Evolutionary conservation across 2,329 filamentous ascomycete genomes (phyloP).

Genomic region (Teratosphaeria pseudoeucalypti): DNA sequence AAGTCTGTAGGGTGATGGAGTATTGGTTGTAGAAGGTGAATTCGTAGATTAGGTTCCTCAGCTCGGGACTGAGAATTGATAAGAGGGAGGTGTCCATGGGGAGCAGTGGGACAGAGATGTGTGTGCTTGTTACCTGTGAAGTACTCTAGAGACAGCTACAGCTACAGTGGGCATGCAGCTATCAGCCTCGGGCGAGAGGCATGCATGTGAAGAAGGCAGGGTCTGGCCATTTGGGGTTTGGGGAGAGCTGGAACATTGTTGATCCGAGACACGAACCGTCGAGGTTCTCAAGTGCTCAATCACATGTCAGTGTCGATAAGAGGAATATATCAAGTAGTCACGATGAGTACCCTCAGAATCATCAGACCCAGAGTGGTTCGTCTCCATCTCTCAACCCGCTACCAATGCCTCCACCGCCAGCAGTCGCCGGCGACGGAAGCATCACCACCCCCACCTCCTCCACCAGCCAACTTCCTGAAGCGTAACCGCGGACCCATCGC

Average conservation of each 20-base stretch:
- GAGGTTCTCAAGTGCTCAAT: background rate
- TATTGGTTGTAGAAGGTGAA: slow-evolving; percentile 11
- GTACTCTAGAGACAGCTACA: background rate
- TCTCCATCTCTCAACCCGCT: slow-evolving; percentile 18
- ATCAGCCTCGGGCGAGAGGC: background rate
- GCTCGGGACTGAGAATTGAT: slow-evolving; percentile 8
- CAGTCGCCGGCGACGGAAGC: slow-evolving; percentile 1
- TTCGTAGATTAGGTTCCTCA: slow-evolving; percentile 15
- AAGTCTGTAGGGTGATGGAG: slow-evolving; percentile 10
- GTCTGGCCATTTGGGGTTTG: background rate
- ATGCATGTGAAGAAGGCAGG: background rate
- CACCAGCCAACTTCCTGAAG: slow-evolving; percentile 7
- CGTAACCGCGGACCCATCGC: slow-evolving; percentile 12
- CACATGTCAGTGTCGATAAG: background rate
- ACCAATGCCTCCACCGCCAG: slow-evolving; percentile 9
- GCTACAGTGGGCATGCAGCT: background rate
- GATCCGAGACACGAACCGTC: background rate
- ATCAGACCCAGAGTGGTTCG: slow-evolving; percentile 8
- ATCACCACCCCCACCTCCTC: slow-evolving; percentile 1
- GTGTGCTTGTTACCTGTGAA: background rate
- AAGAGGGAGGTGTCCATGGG: slow-evolving; percentile 8
- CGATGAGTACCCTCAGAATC: slow-evolving; percentile 5
- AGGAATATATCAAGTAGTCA: background rate
- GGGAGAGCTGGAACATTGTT: background rate
- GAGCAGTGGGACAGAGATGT: background rate